Evolutionary conservation across 208 protist genomes (phyloP).

Genomic region (Porcisia hertigi): DNA sequence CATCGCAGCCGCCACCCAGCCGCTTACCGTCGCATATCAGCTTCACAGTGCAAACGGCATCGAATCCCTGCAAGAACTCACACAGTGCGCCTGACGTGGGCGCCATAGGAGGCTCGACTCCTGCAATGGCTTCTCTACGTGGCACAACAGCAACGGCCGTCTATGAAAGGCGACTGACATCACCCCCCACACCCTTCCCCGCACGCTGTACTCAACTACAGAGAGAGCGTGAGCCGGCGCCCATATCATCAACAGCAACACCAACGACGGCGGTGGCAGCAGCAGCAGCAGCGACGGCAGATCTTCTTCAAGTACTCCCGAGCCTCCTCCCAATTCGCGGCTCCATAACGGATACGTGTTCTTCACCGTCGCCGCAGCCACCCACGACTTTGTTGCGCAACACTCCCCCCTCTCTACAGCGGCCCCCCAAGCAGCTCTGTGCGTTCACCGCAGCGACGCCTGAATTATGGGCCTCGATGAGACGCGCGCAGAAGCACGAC

Average conservation of each 20-base stretch:
- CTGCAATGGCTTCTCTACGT: neutral
- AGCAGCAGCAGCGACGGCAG: neutral
- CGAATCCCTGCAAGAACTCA: slow-evolving; percentile 5
- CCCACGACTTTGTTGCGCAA: neutral
- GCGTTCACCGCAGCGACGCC: neutral
- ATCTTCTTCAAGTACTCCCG: slow-evolving; percentile 14
- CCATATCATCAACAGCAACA: no score
- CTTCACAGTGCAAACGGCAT: slow-evolving; percentile 17
- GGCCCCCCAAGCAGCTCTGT: neutral
- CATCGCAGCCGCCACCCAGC: neutral
- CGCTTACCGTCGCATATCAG: slow-evolving; percentile 21
- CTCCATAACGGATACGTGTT: neutral
- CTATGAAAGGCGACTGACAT: neutral
- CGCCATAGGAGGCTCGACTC: neutral
- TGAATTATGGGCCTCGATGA: neutral
- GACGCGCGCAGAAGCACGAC: neutral
- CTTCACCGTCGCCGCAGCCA: neutral
- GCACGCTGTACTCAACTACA: neutral
- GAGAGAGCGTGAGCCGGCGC: neutral
- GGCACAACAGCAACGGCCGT: no score
- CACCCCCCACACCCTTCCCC: neutral
- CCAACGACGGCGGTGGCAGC: no score
- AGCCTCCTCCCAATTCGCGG: neutral
- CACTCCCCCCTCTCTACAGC: neutral
- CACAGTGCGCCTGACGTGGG: slow-evolving; percentile 1